Evolutionary conservation across 768 basidiomycete genomes (phyloP), one percentile per base, ranked within the genome.

Genomic region (Gyrodon lividus): DNA sequence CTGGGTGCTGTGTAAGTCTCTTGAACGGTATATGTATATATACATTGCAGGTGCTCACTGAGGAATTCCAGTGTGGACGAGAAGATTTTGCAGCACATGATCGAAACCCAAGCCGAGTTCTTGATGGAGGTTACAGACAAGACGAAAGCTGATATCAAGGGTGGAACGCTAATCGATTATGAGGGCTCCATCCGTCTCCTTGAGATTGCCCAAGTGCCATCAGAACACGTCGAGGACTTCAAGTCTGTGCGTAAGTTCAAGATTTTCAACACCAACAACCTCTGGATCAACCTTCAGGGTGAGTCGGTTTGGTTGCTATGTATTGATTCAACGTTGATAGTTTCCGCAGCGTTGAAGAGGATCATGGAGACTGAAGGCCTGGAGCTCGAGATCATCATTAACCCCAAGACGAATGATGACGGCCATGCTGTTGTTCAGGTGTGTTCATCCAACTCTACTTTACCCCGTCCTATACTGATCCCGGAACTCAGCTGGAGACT

Each of bases 371-470:
- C 71, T 19, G 83, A 82, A 50, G 75, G 71, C 34, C 72, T 92
- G 75, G 83, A 85, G 57, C 77, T 92, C 52, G 89, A 92, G 60
- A 89, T 92, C 65, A 91, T 92, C 64, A 77, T 84, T 66, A 90
- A 89, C 70, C 77, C 77, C 59, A 86, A 88, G 75, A 71, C 72
- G 51, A 82, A 80, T 41, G 86, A 89, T 50, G 79, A 82, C 43
- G 88, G 89, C 12, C 77, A 81, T 58, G 73, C 85, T 30, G 82
- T 91, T 58, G 75, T 91, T 54, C 86, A 88, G 74, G 78, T 72
- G 22, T 19, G 61, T 57, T n/a, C 34, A 45, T 37, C 12, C 43
- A 37, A 35, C 23, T 33, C 9, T 20, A 5, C 14, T n/a, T 9
- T 19, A 20, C 17, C 17, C 0, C 10, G 6, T 31, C 38, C 26